Percentiles rank a stretch among this genome's conserved stretches.
These are phyloP conservation scores for Filosporella fistucella DNA, from an alignment of 495 filamentous ascomycete species.

Conservation along the genomic window DNA sequence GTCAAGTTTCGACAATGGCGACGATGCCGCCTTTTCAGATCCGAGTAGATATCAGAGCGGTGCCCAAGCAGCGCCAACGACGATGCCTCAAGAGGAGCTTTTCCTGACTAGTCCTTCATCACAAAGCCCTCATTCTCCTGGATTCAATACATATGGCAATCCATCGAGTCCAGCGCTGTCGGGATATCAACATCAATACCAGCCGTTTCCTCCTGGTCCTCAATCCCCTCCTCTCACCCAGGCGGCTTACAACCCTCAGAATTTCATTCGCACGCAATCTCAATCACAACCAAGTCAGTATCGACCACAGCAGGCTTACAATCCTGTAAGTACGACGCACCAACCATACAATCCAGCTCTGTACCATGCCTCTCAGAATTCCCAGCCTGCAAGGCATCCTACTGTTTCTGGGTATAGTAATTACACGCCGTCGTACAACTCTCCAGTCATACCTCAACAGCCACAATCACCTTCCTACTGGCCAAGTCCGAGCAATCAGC, in stretches of 20 bases:
- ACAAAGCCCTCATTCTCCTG: constrained; percentile 28
- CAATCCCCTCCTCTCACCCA: constrained; percentile 19
- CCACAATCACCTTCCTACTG: constrained; percentile 32
- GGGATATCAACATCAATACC: constrained; percentile 55
- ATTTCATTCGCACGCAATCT: constrained; percentile 65
- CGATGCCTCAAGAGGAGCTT: constrained; percentile 40
- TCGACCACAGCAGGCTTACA: constrained; percentile 38
- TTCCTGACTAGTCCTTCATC: constrained; percentile 34
- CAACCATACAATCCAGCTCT: constrained; percentile 73
- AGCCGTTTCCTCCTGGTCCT: constrained; percentile 36
- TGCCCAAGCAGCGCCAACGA: not conserved
- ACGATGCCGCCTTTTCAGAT: constrained; percentile 57
- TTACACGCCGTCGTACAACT: constrained; percentile 20
- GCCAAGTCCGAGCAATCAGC: constrained; percentile 24
- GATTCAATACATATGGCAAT: constrained; percentile 39
- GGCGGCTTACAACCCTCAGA: constrained; percentile 73
- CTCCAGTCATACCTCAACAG: constrained; percentile 30
- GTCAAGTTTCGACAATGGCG: constrained; percentile 74
- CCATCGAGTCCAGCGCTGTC: constrained; percentile 39
- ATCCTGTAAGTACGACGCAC: constrained; percentile 30
- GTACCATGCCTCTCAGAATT: constrained; percentile 38
- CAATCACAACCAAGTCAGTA: constrained; percentile 39
- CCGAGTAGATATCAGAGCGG: constrained; percentile 25
- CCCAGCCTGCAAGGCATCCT: constrained; percentile 25
- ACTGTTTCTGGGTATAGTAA: constrained; percentile 24